Base-by-base conservation (phyloP, 116 monocot genomes). In the Iris pallida region DNA sequence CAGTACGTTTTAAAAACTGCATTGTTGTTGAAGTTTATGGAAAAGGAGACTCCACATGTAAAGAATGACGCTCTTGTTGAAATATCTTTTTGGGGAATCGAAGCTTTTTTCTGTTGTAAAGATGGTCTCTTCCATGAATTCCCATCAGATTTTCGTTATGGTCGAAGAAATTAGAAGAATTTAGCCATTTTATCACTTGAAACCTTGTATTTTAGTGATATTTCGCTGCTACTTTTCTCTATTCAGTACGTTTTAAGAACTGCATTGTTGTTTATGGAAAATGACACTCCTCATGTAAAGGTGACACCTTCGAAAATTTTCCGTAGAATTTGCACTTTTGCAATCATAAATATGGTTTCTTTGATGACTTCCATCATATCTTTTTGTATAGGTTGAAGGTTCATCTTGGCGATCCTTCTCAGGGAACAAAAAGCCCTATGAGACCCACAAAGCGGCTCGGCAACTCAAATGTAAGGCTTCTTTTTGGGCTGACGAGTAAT, bases 371-470 rank as follows among this genome's bases (percentile, higher is more conserved):
- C 0, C 16, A 12, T 41, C 11, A 2, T 48, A 15, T 30, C 30
- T 30, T 30, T 30, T 30, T 30, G 30, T 30, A 30, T 73, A 93
- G 98, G 87, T 73, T 86, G 19, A 93, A 88, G 71, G 84, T 76
- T 55, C 84, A 88, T 60, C 71, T 82, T 45, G 81, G 76, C 13
- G 93, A 98, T 73, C 64, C 90, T 42, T 60, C 68, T 8, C 89
- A 92, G 57, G 92, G 78, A 20, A 13, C 73, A n/a, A 81, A 73
- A 43, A 92, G 87, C 53, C 92, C 92, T 4, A 40, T 74, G 41
- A 71, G 92, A 52, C 76, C 79, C 4, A 64, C 71, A 30, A 92
- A 85, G 73, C 76, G 83, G 20, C 65, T 55, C 64, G 65, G 48
- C 63, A 83, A 89, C 20, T 72, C 75, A 57, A 88, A 70, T 84